Evolutionary conservation across 129 eudicot species (phyloP).

Genomic region (Saussurea involucrata): DNA sequence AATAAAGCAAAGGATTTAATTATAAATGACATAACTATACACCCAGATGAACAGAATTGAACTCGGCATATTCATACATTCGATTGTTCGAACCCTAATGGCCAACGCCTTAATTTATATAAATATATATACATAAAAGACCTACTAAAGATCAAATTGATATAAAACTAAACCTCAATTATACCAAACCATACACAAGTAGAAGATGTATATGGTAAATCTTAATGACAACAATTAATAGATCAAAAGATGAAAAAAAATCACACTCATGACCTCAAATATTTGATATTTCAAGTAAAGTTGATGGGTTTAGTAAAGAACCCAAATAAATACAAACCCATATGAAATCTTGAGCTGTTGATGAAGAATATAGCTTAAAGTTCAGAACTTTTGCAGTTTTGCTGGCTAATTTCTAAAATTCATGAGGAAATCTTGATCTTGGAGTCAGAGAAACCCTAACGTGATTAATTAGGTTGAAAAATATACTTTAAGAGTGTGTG

Average conservation of each 20-base stretch:
- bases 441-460: constrained; percentile 4
- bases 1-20: neutral
- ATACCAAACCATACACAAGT: neutral
- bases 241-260: neutral
- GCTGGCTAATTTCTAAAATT: neutral
- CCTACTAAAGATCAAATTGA: neutral
- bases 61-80: neutral
- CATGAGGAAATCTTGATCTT: neutral
- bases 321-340: neutral
- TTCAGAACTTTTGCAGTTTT: neutral
- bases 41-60: neutral
- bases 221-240: neutral
- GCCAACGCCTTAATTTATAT: neutral
- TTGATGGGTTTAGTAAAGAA: neutral
- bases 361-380: neutral
- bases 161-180: neutral
- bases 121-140: neutral
- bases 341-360: neutral
- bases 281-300: neutral
- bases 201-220: neutral
- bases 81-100: neutral
- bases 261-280: neutral
- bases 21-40: neutral
- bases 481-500: neutral
- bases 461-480: neutral